A percentile compares a stretch with the other conserved stretches of the same genome.
phyloP scores from a whole-genome alignment of 2,329 filamentous ascomycete genomes.

The Pseudogymnoascus sp. region DNA sequence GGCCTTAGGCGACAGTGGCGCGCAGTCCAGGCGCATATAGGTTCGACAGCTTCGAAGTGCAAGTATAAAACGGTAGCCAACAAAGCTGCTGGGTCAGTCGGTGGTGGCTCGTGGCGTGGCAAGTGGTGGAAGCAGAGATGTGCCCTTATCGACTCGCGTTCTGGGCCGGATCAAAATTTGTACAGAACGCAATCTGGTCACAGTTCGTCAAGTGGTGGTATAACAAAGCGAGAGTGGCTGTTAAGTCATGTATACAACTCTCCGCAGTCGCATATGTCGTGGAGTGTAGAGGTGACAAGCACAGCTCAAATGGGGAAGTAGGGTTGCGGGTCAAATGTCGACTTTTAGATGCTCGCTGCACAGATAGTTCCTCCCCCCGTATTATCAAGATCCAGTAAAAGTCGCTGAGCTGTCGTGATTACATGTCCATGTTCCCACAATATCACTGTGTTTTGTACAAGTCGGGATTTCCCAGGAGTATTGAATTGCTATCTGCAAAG shows the following conservation, averaged over 20 bases:
- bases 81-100: background rate
- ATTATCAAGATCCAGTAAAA: background rate
- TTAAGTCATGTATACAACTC: background rate
- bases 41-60: background rate
- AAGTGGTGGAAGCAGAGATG: background rate
- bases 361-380: conserved; percentile 8
- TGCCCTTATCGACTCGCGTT: background rate
- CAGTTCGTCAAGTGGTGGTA: background rate
- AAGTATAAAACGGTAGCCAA: background rate
- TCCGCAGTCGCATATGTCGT: conserved; percentile 7
- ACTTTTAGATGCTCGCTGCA: background rate
- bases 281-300: conserved; percentile 3
- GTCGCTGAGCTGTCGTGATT: background rate
- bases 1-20: conserved; percentile 1
- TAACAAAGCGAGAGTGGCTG: background rate
- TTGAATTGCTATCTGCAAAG: conserved; percentile 9
- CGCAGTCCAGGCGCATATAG: background rate
- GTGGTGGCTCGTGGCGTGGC: background rate
- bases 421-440: conserved; percentile 7
- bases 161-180: background rate
- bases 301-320: conserved; percentile 5
- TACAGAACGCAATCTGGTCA: background rate
- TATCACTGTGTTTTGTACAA: conserved; percentile 5
- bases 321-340: conserved; percentile 6
- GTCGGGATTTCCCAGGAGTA: background rate